Conservation (phyloP, 192 early-diverging fungal species). For the Physocladia obscura region DNA sequence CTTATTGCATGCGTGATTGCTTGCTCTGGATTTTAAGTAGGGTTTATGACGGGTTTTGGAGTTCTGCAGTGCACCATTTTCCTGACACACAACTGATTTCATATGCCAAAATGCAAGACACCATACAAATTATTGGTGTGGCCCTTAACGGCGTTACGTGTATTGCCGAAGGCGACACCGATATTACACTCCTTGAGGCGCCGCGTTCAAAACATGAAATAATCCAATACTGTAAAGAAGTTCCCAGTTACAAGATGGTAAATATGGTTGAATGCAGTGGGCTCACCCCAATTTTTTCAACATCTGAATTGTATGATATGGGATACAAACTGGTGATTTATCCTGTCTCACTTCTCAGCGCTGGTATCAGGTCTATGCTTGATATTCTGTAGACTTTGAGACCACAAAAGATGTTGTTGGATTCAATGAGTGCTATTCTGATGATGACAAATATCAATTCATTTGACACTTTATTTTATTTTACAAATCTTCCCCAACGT, state of each 20-base stretch:
- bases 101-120: constrained; percentile 7
- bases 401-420: constrained; percentile 19
- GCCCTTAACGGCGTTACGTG: constrained; percentile 2
- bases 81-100: constrained; percentile 22
- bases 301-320: constrained; percentile 3
- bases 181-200: constrained; percentile 34
- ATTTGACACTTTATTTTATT: too few relatives aligned
- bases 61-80: constrained; percentile 6
- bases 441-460: constrained; percentile 22
- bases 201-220: constrained; percentile 29
- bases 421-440: constrained; percentile 25
- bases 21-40: constrained; percentile 2
- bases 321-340: constrained; percentile 32
- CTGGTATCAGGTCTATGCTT: constrained; percentile 27
- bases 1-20: constrained; percentile 12
- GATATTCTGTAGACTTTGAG: constrained; percentile 10
- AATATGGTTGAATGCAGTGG: constrained; percentile 33
- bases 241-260: constrained; percentile 28
- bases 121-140: not conserved
- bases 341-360: constrained; percentile 31
- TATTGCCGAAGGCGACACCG: constrained; percentile 17
- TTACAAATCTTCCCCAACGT: too few relatives aligned
- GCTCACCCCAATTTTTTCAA: constrained; percentile 24
- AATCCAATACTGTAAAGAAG: constrained; percentile 26
- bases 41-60: constrained; percentile 20